A percentile compares a stretch with the other conserved stretches of the same genome.
Conservation (phyloP, 306 rosid species). For the Quercus mongolica region DNA sequence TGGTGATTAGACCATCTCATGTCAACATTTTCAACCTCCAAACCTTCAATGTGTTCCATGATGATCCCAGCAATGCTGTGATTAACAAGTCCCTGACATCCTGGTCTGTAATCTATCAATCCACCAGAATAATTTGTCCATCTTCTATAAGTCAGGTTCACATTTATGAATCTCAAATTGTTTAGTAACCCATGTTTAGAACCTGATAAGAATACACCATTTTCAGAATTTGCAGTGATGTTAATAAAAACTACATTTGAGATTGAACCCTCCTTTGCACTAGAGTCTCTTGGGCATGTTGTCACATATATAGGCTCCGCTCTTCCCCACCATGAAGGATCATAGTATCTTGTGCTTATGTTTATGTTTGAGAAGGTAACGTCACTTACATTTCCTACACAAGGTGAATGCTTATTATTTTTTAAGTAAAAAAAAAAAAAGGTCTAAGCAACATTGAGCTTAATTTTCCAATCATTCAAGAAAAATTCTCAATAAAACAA, state of each 20-base stretch:
- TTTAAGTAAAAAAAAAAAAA: neutral
- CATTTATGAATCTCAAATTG: constrained; percentile 69
- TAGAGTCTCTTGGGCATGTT: constrained; percentile 59
- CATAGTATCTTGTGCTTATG: constrained; percentile 87
- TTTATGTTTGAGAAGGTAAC: constrained; percentile 87
- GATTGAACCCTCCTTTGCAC: constrained; percentile 78
- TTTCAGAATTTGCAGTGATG: constrained; percentile 75
- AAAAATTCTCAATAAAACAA: neutral
- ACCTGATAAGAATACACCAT: constrained; percentile 85
- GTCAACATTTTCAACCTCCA: constrained; percentile 63
- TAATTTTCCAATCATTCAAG: neutral
- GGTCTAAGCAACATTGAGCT: neutral
- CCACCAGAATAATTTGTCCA: constrained; percentile 65
- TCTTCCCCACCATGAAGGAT: constrained; percentile 97
- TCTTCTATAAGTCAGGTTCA: constrained; percentile 62
- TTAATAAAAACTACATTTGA: constrained; percentile 69
- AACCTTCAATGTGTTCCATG: constrained; percentile 80
- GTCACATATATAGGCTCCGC: constrained; percentile 93
- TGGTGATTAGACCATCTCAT: constrained; percentile 69
- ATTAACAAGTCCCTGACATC: constrained; percentile 75
- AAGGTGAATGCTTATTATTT: neutral
- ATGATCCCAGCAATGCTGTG: constrained; percentile 67
- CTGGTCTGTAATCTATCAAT: constrained; percentile 81
- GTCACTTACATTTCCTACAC: constrained; percentile 81
- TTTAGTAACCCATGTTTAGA: constrained; percentile 65